Percentiles rank a stretch among this genome's conserved stretches.
Conservation (phyloP, 1,284 basidiomycete genomes). For the Ganoderma leucocontextum region DNA sequence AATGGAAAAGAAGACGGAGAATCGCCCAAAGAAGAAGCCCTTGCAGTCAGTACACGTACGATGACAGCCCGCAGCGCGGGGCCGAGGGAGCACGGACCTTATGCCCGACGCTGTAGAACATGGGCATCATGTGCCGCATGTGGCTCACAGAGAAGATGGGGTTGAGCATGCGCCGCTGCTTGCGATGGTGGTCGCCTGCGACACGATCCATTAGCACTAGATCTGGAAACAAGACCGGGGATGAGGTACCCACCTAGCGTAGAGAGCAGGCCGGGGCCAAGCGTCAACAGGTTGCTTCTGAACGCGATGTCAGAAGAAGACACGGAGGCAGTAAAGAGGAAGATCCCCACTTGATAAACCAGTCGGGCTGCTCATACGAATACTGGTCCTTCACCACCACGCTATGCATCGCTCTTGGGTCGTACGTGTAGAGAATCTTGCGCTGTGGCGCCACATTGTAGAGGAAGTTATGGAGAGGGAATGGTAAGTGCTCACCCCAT, state of each 20-base stretch:
- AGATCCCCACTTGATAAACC: conserved; percentile 32
- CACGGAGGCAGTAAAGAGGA: not conserved
- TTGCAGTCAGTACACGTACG: conserved; percentile 9
- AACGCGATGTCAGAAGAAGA: not conserved
- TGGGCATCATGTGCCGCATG: conserved; percentile 35
- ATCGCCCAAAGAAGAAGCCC: conserved; percentile 9
- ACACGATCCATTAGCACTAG: not conserved
- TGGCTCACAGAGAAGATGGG: conserved; percentile 34
- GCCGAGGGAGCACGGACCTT: conserved; percentile 32
- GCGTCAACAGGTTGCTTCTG: conserved; percentile 32
- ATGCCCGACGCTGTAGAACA: conserved; percentile 33
- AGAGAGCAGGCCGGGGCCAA: conserved; percentile 36
- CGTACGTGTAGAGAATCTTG: conserved; percentile 38
- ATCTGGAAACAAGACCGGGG: not conserved
- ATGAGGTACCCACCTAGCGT: conserved; percentile 28
- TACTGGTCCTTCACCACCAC: conserved; percentile 46
- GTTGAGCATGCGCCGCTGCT: conserved; percentile 33
- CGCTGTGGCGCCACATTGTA: conserved; percentile 24
- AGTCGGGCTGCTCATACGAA: conserved; percentile 40
- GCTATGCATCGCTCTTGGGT: conserved; percentile 41
- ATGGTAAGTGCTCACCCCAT: conserved; percentile 26
- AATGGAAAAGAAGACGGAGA: conserved; percentile 9
- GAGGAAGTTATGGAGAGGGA: not conserved
- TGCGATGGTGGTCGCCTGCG: conserved; percentile 38
- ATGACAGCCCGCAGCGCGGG: conserved; percentile 6